phyloP scores from a whole-genome alignment of 768 basidiomycete species.

The Suillus bovinus region DNA sequence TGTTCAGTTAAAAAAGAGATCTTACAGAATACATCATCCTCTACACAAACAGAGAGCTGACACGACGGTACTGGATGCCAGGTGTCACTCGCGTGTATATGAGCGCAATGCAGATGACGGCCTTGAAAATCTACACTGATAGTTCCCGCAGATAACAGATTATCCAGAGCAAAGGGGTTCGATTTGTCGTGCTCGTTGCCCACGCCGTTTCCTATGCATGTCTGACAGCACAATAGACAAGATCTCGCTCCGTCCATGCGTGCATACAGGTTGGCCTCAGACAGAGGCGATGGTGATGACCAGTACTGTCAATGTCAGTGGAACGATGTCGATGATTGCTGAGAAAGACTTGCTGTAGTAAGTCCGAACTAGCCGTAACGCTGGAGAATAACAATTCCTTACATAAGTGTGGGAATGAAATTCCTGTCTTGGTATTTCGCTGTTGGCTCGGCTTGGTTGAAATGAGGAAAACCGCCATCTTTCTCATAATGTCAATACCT shows the following conservation, averaged over 20 bases:
- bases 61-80: constrained; percentile 51
- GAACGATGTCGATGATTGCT: background rate
- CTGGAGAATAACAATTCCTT: background rate
- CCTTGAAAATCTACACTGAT: constrained; percentile 34
- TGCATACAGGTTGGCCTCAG: background rate
- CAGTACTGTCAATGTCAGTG: too few species aligned
- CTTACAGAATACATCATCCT: constrained; percentile 36
- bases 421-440: constrained; percentile 10
- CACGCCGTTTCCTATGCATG: background rate
- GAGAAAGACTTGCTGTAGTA: too few species aligned
- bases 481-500: constrained; percentile 19
- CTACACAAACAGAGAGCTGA: constrained; percentile 29
- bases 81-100: constrained; percentile 45
- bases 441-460: background rate
- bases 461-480: background rate
- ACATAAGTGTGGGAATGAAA: constrained; percentile 21
- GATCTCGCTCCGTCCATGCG: background rate
- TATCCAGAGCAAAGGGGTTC: constrained; percentile 29
- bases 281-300: background rate
- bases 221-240: background rate
- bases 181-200: background rate
- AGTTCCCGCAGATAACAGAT: constrained; percentile 50
- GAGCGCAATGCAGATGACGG: constrained; percentile 34
- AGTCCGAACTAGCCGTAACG: too few species aligned
- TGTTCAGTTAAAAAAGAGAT: constrained; percentile 58